Base-by-base conservation (phyloP, 768 basidiomycete genomes). In the Trametes meyenii region DNA sequence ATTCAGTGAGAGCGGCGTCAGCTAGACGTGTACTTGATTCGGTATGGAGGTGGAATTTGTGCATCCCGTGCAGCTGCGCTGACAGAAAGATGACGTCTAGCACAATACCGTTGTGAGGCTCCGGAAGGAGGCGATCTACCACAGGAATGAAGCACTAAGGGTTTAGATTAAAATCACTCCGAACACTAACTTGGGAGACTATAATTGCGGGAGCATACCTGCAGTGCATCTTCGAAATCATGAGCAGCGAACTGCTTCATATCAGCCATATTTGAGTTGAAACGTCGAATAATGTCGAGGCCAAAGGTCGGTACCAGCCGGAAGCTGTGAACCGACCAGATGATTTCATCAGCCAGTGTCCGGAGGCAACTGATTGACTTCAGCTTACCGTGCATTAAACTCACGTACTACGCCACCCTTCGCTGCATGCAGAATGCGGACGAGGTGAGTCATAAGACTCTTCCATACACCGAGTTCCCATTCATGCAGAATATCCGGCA, bases 381-480 rank as follows among this genome's bases (percentile, higher is more conserved):
- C n/a, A 45, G 11, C 19, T 45, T 40, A 65, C 66, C 62, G 63
- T 17, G 54, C 5, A 48, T 69, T 64, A 13, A 69, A 39, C 16
- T 57, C 49, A 14, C 58, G 54, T 4, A 55, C 21, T 5, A 49
- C 23, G 7, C 50, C 58, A 10, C 21, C 56, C 0, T 53, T 62
- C 2, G 16, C 29, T 5, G 65, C 63, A 19, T 54, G 19, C 4
- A 73, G 60, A 19, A 74, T 67, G 1, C 67, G 65, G 1, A 75
- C 55, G 3, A 74, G 60, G 44, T 76, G 75, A 0, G 50, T 64
- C 38, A 73, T 64, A 26, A 68, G 4, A 21, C 48, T 38, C 45
- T 77, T 77, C 73, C 74, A 76, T 0, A 71, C 69, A 1, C 77
- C 75, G 0, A 77, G 63, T 35, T 78, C 75, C 23, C 73, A 69